Evolutionary conservation across 352 stramenopile genomes (phyloP).

Genomic region (Pythium insidiosum): DNA sequence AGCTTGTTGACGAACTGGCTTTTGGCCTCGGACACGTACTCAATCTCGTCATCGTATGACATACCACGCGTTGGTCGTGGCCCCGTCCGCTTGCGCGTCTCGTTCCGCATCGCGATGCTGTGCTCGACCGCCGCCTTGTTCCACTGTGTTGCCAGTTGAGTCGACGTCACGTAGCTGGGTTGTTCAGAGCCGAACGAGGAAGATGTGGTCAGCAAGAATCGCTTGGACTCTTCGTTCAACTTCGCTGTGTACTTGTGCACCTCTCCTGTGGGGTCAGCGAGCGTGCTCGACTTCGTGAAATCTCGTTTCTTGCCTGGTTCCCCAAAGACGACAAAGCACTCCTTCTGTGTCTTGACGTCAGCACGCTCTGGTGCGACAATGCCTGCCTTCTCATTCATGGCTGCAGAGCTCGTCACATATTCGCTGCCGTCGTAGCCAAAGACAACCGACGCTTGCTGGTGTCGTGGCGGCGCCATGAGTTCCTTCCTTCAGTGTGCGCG

Average conservation of each 20-base stretch:
- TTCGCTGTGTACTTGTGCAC: constrained; percentile 55
- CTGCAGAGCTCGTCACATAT: constrained; percentile 36
- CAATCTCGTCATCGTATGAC: constrained; percentile 70
- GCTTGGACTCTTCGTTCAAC: constrained; percentile 35
- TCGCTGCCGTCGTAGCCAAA: constrained; percentile 49
- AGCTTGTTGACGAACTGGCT: constrained; percentile 66
- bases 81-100: constrained; percentile 57
- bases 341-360: constrained; percentile 44
- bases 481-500: too few relatives aligned
- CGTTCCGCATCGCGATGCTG: constrained; percentile 50
- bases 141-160: constrained; percentile 61
- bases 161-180: constrained; percentile 48
- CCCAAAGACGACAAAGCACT: constrained; percentile 59
- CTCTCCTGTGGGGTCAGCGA: constrained; percentile 51
- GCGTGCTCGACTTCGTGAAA: constrained; percentile 43
- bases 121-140: constrained; percentile 43
- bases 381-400: constrained; percentile 42
- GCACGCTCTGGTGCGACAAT: constrained; percentile 11
- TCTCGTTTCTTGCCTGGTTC: constrained; percentile 48
- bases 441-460: constrained; percentile 53
- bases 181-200: constrained; percentile 44
- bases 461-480: constrained; percentile 15
- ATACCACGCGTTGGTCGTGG: constrained; percentile 44
- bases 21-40: constrained; percentile 73
- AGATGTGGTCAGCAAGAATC: constrained; percentile 54